A percentile compares a stretch with the other conserved stretches of the same genome.
phyloP scores from a whole-genome alignment of 2,329 filamentous ascomycete genomes.

The Trichoderma atrobrunneum region DNA sequence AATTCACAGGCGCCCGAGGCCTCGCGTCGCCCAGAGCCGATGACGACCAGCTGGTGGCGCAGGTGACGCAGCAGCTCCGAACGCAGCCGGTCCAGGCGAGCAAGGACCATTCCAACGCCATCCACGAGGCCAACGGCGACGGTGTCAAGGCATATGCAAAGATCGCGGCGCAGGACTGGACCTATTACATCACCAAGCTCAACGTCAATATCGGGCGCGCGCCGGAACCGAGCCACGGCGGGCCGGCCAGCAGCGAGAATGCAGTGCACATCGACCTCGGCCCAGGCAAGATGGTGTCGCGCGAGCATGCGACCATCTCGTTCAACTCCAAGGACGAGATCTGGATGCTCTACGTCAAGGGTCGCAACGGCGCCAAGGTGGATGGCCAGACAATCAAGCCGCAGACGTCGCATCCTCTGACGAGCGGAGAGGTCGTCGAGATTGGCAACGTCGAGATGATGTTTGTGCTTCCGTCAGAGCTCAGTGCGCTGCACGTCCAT shows the following conservation, averaged over 20 bases:
- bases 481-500: constrained; percentile 64
- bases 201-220: constrained; percentile 73
- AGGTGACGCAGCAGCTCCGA: constrained; percentile 53
- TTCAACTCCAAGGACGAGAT: constrained; percentile 66
- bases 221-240: constrained; percentile 47
- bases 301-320: constrained; percentile 71
- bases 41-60: constrained; percentile 55
- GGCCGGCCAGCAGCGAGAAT: constrained; percentile 39
- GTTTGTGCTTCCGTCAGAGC: constrained; percentile 84
- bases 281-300: constrained; percentile 76
- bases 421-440: constrained; percentile 87
- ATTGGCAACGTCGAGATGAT: constrained; percentile 96
- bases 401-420: constrained; percentile 63
- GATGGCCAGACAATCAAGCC: constrained; percentile 71
- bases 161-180: constrained; percentile 78
- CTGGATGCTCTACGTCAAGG: constrained; percentile 86
- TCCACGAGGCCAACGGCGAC: constrained; percentile 59
- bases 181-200: constrained; percentile 76
- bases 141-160: constrained; percentile 76
- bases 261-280: constrained; percentile 83
- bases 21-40: constrained; percentile 43
- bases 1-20: constrained; percentile 38
- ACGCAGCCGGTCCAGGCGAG: constrained; percentile 55
- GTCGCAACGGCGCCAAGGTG: constrained; percentile 85
- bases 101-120: constrained; percentile 61